phyloP scores from a whole-genome alignment of 73 alveolate species.

The Paramecium biaurelia region DNA sequence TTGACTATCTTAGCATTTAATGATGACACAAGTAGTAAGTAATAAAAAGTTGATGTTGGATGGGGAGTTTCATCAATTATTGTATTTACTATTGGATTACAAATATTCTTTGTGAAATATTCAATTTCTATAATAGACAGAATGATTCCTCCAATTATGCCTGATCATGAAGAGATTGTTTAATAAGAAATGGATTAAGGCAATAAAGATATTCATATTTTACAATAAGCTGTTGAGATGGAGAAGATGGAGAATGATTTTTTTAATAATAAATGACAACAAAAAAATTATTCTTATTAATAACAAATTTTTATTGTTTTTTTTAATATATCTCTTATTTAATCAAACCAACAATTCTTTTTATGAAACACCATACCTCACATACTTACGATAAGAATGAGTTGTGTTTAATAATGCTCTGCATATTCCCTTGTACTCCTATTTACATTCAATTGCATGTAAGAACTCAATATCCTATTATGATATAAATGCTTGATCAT shows the following conservation, averaged over 20 bases:
- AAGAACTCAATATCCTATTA: not conserved
- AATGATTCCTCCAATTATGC: not conserved
- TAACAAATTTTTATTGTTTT: not conserved
- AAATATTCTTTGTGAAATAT: conserved; percentile 11
- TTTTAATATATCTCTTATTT: not conserved
- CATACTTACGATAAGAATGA: not conserved
- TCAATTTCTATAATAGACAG: not conserved
- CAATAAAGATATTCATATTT: not conserved
- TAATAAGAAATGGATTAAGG: not conserved
- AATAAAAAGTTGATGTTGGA: not conserved
- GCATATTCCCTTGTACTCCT: not conserved
- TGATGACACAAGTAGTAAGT: not conserved
- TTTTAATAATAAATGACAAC: not conserved
- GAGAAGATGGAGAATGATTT: conserved; percentile 21
- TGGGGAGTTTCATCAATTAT: conserved; percentile 27
- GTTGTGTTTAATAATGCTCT: not conserved
- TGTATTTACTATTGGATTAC: not conserved
- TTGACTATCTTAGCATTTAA: not conserved
- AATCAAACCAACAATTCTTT: not conserved
- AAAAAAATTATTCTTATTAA: not conserved
- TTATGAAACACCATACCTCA: not conserved
- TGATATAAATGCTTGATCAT: not conserved
- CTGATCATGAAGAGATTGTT: conserved; percentile 34
- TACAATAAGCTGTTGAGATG: conserved; percentile 36
- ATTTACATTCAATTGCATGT: not conserved